Evolutionary conservation across 163 green algal species (phyloP), one percentile per base, ranked within the genome.

Genomic region (Scenedesmus sp.): DNA sequence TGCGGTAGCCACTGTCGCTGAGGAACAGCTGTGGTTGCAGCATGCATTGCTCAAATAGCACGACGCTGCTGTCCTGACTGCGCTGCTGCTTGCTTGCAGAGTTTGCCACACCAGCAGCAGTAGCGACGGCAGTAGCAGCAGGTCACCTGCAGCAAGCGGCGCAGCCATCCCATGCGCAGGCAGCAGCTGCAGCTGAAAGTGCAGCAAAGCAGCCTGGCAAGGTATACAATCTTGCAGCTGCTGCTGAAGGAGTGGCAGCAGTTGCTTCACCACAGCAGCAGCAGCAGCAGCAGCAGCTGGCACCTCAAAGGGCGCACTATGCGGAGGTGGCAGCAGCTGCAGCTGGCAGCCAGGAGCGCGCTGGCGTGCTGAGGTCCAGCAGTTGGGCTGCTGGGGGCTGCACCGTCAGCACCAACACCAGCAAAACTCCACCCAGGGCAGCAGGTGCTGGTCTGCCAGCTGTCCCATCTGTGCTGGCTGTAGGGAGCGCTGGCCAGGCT

Each of bases 31-130:
- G 4, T 24, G 2, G 42, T 24, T 33, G 26, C 42, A 30, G 5
- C 15, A 83, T 6, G 7, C 24, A 65, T 4, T 24, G 65, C 65
- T 40, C 9, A 37, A 7, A 16, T 4, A 37, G 30, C 18, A 65
- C 40, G 15, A 2, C 40, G 24, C 12, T 24, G 2, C 30, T 26
- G 4, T 13, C 13, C 43, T 85, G 79, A 12, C 43, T 35, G 43
- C 79, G 10, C 3, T n/a, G 5, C 24, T 42, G 43, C 26, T 42
- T 59, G 13, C 81, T 9, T 46, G 81, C 65, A 76, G 65, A 76
- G 65, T n/a, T n/a, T 76, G 65, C 65, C 12, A 76, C 65, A 76
- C 65, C 65, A 76, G 40, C 46, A 72, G 81, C 44, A 86, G 44
- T 70, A 86, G 30, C 30, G 13, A 16, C 22, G 49, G 59, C 33